Evolutionary conservation across 352 stramenopile genomes (phyloP).

Genomic region (Phytopythium vexans): DNA sequence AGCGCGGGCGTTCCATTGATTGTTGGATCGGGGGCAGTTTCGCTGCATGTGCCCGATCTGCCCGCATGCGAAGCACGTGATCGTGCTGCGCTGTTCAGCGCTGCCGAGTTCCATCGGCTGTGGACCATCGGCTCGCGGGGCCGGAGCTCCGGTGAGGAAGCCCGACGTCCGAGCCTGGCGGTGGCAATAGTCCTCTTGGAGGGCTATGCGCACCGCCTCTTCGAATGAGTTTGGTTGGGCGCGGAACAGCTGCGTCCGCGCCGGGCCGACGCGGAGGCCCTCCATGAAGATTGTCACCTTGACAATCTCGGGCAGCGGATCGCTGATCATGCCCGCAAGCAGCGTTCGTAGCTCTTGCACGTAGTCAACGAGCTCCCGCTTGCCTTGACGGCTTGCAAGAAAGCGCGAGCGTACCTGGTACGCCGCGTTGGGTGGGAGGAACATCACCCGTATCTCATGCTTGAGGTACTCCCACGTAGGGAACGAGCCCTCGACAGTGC

Average conservation of each 20-base stretch:
- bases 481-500: too few species aligned
- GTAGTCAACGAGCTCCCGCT: slow-evolving; percentile 4
- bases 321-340: slow-evolving; percentile 1
- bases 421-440: slow-evolving; percentile 5
- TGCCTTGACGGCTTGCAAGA: slow-evolving; percentile 3
- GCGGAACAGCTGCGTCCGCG: slow-evolving; percentile 5
- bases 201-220: slow-evolving; percentile 4
- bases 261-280: slow-evolving; percentile 1
- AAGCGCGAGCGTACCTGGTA: slow-evolving; percentile 7
- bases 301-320: slow-evolving; percentile 2
- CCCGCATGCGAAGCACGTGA: too few species aligned
- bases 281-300: slow-evolving; percentile 9
- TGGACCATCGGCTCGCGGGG: too few species aligned
- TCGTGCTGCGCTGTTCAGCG: too few species aligned
- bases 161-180: too few species aligned
- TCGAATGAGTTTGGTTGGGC: background rate
- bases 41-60: too few species aligned
- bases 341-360: slow-evolving; percentile 9
- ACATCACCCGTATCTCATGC: background rate
- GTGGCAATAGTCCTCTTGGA: slow-evolving; percentile 7
- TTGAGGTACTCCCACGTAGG: slow-evolving; percentile 7
- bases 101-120: too few species aligned
- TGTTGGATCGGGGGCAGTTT: too few species aligned
- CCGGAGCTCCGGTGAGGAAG: too few species aligned
- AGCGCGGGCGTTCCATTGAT: too few species aligned